Evolutionary conservation across 2,329 filamentous ascomycete genomes (phyloP).

Genomic region (Arthrobotrys iridis): DNA sequence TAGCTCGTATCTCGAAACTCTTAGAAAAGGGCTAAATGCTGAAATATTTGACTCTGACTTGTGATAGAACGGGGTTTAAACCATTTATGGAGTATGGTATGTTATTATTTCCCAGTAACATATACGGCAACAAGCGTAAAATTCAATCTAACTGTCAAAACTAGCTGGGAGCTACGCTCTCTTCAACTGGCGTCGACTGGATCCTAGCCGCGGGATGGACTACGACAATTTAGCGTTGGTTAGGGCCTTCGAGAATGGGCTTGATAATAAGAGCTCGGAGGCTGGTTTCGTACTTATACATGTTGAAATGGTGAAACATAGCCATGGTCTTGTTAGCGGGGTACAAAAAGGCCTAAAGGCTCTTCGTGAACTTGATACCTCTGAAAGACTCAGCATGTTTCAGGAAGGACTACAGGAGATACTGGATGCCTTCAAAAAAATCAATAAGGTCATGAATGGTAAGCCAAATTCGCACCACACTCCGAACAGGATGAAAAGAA

Average conservation of each 20-base stretch:
- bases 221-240: constrained; percentile 81
- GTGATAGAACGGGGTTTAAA: constrained; percentile 74
- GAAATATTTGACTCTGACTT: background rate
- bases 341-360: constrained; percentile 67
- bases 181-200: constrained; percentile 73
- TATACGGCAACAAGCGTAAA: background rate
- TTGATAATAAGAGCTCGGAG: constrained; percentile 86
- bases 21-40: background rate
- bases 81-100: constrained; percentile 84
- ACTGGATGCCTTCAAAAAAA: constrained; percentile 66
- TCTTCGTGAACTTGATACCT: constrained; percentile 60
- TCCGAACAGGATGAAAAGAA: background rate
- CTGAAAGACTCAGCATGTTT: constrained; percentile 61
- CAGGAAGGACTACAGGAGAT: constrained; percentile 66
- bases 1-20: background rate
- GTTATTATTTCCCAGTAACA: background rate
- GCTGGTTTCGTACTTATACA: constrained; percentile 96
- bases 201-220: constrained; percentile 68
- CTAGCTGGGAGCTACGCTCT: constrained; percentile 72
- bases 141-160: background rate
- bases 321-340: constrained; percentile 75
- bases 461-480: constrained; percentile 56
- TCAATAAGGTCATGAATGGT: constrained; percentile 71
- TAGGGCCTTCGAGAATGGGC: constrained; percentile 88
- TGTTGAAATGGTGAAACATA: constrained; percentile 92